Evolutionary conservation across 2,329 filamentous ascomycete species (phyloP), one percentile per base, ranked within the genome.

Genomic region (Fusarium coffeatum): DNA sequence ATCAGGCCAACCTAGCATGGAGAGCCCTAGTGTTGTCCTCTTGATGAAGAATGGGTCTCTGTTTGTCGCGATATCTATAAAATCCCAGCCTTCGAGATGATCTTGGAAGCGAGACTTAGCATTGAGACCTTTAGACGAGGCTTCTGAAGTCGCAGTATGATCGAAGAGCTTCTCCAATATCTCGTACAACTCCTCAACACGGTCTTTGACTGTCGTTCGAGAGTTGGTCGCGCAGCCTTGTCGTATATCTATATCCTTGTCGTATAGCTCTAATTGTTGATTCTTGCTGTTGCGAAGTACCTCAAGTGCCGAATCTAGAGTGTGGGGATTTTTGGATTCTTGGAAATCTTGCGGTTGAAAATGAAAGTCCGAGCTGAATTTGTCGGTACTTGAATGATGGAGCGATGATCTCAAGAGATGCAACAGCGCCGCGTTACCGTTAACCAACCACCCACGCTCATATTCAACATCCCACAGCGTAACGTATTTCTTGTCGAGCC

Each of bases 251-350:
- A 8, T n/a, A 0, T 54, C 23, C 3, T 15, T 54, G 8, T 20
- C 40, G 6, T 54, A 50, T 0, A 60, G 32, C 9, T 27, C 18
- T 0, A 54, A 6, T 5, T 4, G 20, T 1, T 23, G n/a, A 16
- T 47, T 63, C 0, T 3, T 13, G 1, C 15, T 11, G 2, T 43
- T 32, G 1, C 42, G n/a, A 0, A 58, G 48, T 4, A 54, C 22
- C 1, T 54, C 8, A 1, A 58, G n/a, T 0, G 34, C 47, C 0
- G 47, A 54, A 2, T 43, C 8, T 2, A 18, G 1, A 1, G 37
- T 15, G 2, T 30, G 25, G 0, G 47, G 47, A 8, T 16, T 34
- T 1, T 1, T 1, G 6, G 47, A 54, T 2, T 58, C 47, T 15
- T 54, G 4, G 0, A 54, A 12, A 0, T 43, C 10, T 1, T 15